Percentiles rank a stretch among this genome's conserved stretches.
Conservation (phyloP, 331 rosid species). For the Malus hybrid region DNA sequence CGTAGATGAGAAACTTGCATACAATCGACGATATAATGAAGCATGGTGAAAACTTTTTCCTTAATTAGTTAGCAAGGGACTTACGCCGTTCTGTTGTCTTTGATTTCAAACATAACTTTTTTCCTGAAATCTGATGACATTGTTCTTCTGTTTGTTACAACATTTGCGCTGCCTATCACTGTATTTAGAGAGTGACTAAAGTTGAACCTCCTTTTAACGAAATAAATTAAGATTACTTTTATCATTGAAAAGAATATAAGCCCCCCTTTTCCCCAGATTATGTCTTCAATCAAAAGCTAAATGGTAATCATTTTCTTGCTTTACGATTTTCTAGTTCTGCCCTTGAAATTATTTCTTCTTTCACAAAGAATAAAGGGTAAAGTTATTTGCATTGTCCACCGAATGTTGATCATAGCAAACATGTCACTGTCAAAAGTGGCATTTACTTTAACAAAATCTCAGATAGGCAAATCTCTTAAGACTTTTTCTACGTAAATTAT, state of each 20-base stretch:
- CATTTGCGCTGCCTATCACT: not conserved
- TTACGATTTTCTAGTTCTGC: not conserved
- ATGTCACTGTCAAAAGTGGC: not conserved
- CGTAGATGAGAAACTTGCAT: not conserved
- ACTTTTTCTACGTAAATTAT: constrained; percentile 9
- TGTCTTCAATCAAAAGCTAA: too few relatives aligned
- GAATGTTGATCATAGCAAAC: too few relatives aligned
- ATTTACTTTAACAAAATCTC: not conserved
- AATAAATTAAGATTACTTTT: not conserved
- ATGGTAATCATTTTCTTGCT: not conserved
- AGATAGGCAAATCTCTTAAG: not conserved
- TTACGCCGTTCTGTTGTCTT: not conserved
- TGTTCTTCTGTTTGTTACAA: not conserved
- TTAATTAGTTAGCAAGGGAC: not conserved
- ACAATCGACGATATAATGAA: not conserved
- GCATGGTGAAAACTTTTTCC: not conserved
- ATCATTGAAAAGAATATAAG: not conserved
- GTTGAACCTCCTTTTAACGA: not conserved
- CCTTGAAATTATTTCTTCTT: not conserved
- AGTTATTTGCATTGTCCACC: too few relatives aligned
- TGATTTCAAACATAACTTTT: not conserved
- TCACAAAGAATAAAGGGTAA: not conserved
- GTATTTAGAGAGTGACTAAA: not conserved
- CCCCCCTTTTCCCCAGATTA: not conserved
- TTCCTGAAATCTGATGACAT: not conserved